These are phyloP conservation scores for Cladosporium velox DNA, from an alignment of 2,329 filamentous ascomycete species.

Conservation along the genomic window DNA sequence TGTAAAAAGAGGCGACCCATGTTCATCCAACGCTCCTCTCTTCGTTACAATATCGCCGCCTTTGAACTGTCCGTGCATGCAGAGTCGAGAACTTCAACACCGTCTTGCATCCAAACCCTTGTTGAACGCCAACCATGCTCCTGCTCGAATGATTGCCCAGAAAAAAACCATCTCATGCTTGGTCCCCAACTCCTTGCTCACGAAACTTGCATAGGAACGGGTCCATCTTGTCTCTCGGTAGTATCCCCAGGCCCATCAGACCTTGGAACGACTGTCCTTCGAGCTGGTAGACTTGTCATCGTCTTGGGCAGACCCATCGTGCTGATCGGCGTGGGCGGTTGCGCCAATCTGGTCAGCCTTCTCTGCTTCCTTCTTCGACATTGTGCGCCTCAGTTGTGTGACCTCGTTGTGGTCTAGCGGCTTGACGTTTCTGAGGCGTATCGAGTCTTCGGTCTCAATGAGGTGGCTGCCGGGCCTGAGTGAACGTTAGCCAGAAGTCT, in stretches of 20 bases:
- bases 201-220: not conserved
- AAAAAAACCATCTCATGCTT: not conserved
- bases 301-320: not conserved
- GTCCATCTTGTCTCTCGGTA: not conserved
- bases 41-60: not conserved
- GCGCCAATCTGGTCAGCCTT: not conserved
- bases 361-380: slow-evolving; percentile 21
- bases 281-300: not conserved
- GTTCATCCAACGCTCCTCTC: not conserved
- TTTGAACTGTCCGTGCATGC: not conserved
- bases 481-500: not conserved
- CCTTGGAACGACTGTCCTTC: not conserved
- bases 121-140: not conserved
- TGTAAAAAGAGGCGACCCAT: not conserved
- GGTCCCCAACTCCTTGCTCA: not conserved
- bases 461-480: slow-evolving; percentile 32
- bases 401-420: slow-evolving; percentile 38
- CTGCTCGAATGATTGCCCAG: not conserved
- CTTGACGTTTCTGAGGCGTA: slow-evolving; percentile 32
- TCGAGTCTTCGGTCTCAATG: slow-evolving; percentile 39
- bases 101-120: not conserved
- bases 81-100: not conserved
- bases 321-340: not conserved
- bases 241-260: not conserved
- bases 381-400: slow-evolving; percentile 35